Conservation (phyloP, 2,329 filamentous ascomycete genomes). For the Trichoderma sp. region DNA sequence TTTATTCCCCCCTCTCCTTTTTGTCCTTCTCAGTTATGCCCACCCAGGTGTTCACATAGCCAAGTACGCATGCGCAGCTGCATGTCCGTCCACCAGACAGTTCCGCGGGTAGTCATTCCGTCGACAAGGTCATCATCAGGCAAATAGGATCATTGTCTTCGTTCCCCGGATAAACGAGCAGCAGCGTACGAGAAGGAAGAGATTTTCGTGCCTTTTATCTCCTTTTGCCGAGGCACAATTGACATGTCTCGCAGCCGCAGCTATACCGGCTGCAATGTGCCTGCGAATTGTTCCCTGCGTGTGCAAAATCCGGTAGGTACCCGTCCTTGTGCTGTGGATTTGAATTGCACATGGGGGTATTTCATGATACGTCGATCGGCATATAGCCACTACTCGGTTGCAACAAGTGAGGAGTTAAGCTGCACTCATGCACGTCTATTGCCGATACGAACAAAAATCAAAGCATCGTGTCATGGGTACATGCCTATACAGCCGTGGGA, state of each 20-base stretch:
- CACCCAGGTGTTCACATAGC: conserved; percentile 14
- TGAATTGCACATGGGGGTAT: neutral
- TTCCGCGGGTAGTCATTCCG: neutral
- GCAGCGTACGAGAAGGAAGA: neutral
- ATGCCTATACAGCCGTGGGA: neutral
- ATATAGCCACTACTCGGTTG: neutral
- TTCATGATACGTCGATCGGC: neutral
- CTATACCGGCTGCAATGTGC: neutral
- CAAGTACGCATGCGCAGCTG: conserved; percentile 13
- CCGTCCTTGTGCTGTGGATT: neutral
- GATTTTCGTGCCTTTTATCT: neutral
- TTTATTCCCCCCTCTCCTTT: neutral
- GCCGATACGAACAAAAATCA: conserved; percentile 9
- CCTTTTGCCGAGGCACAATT: neutral
- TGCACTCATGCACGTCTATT: neutral
- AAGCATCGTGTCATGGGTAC: neutral
- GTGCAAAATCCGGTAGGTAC: neutral
- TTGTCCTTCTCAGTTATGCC: neutral
- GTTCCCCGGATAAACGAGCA: conserved; percentile 10
- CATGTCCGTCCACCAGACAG: conserved; percentile 16
- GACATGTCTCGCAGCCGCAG: neutral
- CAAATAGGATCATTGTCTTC: conserved; percentile 14
- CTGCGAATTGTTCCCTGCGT: neutral
- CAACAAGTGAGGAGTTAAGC: neutral
- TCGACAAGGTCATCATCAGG: conserved; percentile 4